phyloP scores from a whole-genome alignment of 164 flowering plant species.

The Dillenia turbinata region DNA sequence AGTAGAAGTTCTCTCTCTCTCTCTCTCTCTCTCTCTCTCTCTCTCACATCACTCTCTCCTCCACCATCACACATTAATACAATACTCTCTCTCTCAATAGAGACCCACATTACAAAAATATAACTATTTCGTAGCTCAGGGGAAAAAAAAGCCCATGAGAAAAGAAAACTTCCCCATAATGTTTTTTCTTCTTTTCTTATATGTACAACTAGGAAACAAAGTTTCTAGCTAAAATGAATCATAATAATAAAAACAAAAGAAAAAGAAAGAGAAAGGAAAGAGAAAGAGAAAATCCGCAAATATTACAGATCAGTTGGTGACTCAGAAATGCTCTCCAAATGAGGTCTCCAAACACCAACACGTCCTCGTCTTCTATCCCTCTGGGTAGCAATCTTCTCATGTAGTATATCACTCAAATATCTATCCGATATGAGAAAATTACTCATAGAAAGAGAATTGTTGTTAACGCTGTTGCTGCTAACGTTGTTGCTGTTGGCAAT shows the following conservation, averaged over 20 bases:
- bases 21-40: neutral
- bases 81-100: slow-evolving; percentile 5
- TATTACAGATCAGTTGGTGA: slow-evolving; percentile 26
- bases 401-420: slow-evolving; percentile 72
- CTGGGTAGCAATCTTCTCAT: slow-evolving; percentile 64
- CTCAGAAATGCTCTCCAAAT: slow-evolving; percentile 82
- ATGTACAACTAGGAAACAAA: too few relatives aligned
- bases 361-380: slow-evolving; percentile 75
- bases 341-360: slow-evolving; percentile 85
- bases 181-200: neutral
- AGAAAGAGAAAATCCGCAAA: neutral
- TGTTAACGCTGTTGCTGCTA: slow-evolving; percentile 3
- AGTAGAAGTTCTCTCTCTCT: neutral
- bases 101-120: neutral
- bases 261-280: slow-evolving; percentile 6
- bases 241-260: slow-evolving; percentile 5
- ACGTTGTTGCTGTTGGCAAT: neutral
- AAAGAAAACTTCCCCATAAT: slow-evolving; percentile 4
- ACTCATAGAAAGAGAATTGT: slow-evolving; percentile 10
- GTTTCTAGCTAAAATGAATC: neutral
- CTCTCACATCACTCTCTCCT: neutral
- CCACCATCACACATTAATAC: slow-evolving; percentile 5
- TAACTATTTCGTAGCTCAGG: neutral
- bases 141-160: neutral
- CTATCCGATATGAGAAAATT: slow-evolving; percentile 52